A percentile compares a stretch with the other conserved stretches of the same genome.
These are phyloP conservation scores for Asterella californica DNA, from an alignment of 225 moss, liverwort and hornwort species.

Conservation along the genomic window DNA sequence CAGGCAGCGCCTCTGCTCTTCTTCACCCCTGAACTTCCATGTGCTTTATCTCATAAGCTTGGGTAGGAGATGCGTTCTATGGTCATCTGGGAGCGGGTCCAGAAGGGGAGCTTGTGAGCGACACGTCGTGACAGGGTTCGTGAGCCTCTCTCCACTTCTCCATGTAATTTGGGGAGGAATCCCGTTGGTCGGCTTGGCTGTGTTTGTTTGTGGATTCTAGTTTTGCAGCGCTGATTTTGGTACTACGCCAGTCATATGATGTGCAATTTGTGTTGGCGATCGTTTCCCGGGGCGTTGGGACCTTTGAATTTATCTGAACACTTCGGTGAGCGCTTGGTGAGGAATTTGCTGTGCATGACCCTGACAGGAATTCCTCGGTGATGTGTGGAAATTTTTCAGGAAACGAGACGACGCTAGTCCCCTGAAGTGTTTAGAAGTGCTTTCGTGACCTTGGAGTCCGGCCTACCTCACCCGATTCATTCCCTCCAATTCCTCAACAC, in stretches of 20 bases:
- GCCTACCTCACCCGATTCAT: not conserved
- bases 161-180: not conserved
- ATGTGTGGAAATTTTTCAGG: not conserved
- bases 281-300: too few relatives aligned
- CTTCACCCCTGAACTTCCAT: not conserved
- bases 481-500: not conserved
- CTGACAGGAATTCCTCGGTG: not conserved
- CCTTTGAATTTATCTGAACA: too few relatives aligned
- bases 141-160: not conserved
- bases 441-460: not conserved
- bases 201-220: too few relatives aligned
- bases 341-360: not conserved
- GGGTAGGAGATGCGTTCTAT: not conserved
- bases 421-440: too few relatives aligned
- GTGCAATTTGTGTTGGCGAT: not conserved
- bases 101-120: constrained; percentile 3
- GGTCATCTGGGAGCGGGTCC: not conserved
- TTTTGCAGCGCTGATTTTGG: not conserved
- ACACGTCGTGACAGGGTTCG: not conserved
- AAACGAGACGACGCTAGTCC: not conserved
- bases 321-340: not conserved
- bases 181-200: too few relatives aligned
- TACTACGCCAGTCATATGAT: not conserved
- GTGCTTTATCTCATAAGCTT: not conserved
- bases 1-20: not conserved